These are phyloP conservation scores for Plasmodium gonderi DNA, from an alignment of 169 alveolate genomes.

Conservation along the genomic window DNA sequence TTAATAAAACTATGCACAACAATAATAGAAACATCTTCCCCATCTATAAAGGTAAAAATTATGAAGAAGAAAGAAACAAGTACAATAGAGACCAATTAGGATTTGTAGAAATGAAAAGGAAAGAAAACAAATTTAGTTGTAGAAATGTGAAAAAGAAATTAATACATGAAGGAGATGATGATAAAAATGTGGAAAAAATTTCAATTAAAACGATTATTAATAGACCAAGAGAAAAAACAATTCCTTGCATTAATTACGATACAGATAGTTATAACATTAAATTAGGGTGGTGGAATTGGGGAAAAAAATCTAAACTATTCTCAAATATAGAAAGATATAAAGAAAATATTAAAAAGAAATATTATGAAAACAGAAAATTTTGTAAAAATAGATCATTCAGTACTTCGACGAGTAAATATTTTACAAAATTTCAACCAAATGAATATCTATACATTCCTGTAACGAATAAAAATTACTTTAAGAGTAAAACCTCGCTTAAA, in stretches of 20 bases:
- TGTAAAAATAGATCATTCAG: conserved; percentile 37
- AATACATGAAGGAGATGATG: neutral
- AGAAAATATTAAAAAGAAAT: conserved; percentile 55
- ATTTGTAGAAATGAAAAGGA: neutral
- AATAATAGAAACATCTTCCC: neutral
- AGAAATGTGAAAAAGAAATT: neutral
- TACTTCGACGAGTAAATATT: conserved; percentile 28
- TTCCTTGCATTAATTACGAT: conserved; percentile 53
- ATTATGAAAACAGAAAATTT: conserved; percentile 32
- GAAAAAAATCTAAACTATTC: conserved; percentile 15
- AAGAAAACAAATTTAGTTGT: neutral
- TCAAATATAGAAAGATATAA: conserved; percentile 58
- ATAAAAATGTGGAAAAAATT: conserved; percentile 1
- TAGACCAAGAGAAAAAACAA: neutral
- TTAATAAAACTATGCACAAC: too few species aligned
- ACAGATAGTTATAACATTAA: conserved; percentile 22
- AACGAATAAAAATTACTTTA: conserved; percentile 45
- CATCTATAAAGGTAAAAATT: neutral
- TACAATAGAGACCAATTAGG: neutral
- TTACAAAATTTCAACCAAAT: conserved; percentile 29
- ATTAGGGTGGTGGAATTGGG: conserved; percentile 63
- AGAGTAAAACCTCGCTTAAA: conserved; percentile 19
- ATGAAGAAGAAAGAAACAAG: neutral
- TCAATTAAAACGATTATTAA: conserved; percentile 38
- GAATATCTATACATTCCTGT: conserved; percentile 59